A percentile compares a stretch with the other conserved stretches of the same genome.
These are phyloP conservation scores for Saxophila tyrrhenica DNA, from an alignment of 495 filamentous ascomycete genomes.

Conservation along the genomic window DNA sequence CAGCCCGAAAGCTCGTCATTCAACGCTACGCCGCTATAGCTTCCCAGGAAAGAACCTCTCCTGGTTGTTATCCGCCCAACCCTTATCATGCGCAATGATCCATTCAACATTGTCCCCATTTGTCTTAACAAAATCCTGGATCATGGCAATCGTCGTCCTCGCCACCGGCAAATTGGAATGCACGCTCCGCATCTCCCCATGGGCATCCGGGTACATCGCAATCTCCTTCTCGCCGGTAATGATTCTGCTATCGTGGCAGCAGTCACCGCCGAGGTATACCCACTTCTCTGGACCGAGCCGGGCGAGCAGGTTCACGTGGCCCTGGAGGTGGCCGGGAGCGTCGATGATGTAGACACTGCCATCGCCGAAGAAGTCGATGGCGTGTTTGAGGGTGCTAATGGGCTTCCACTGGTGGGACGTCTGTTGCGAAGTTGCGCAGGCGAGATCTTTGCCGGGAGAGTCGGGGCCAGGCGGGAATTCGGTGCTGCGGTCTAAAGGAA, in stretches of 20 bases:
- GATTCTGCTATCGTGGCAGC: slow-evolving; percentile 10
- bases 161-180: slow-evolving; percentile 1
- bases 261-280: slow-evolving; percentile 9
- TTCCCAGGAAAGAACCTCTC: slow-evolving; percentile 4
- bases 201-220: slow-evolving; percentile 4
- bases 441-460: not conserved
- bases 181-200: slow-evolving; percentile 1
- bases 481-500: slow-evolving; percentile 16
- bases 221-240: slow-evolving; percentile 7
- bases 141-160: not conserved
- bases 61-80: slow-evolving; percentile 1
- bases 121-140: slow-evolving; percentile 1
- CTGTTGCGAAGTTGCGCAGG: not conserved
- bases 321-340: slow-evolving; percentile 6
- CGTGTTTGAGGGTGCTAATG: slow-evolving; percentile 1
- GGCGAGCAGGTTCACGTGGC: slow-evolving; percentile 10
- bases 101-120: slow-evolving; percentile 4
- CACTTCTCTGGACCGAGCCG: slow-evolving; percentile 3
- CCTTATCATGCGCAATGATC: slow-evolving; percentile 9
- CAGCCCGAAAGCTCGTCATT: too few species aligned
- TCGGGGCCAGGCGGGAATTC: slow-evolving; percentile 18
- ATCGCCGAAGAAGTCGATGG: slow-evolving; percentile 9
- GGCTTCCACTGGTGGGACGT: slow-evolving; percentile 3
- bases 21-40: not conserved
- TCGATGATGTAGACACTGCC: slow-evolving; percentile 12